Conservation (phyloP, 305 asterid genomes). For the Solanum aculeatissimum region DNA sequence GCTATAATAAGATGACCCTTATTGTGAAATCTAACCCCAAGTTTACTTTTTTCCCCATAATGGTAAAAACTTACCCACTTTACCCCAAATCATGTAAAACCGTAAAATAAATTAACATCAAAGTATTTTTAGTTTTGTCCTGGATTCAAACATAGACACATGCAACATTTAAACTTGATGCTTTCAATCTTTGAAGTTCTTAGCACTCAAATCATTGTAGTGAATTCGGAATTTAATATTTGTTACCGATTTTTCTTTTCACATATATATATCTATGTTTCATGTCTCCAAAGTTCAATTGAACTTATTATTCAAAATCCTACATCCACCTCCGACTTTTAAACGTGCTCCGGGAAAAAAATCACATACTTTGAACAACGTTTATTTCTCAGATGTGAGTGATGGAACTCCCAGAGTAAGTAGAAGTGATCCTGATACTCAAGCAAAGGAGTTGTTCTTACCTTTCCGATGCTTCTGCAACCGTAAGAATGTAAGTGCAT, state of each 20-base stretch:
- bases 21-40: background rate
- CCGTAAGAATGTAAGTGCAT: constrained; percentile 68
- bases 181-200: background rate
- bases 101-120: background rate
- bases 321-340: background rate
- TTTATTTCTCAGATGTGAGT: background rate
- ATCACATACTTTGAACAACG: background rate
- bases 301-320: background rate
- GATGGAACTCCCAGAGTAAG: constrained; percentile 12
- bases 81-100: background rate
- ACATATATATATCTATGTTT: background rate
- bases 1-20: background rate
- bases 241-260: background rate
- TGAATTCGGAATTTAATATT: background rate
- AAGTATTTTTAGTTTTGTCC: background rate
- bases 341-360: background rate
- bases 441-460: constrained; percentile 73
- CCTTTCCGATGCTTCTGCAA: constrained; percentile 98
- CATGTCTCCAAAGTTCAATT: background rate
- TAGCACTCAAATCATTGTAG: background rate
- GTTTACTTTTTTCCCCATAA: background rate
- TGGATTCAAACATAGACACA: background rate
- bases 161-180: background rate
- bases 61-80: background rate
- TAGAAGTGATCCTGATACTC: constrained; percentile 27